These are phyloP conservation scores for Mycotypha africana DNA, from an alignment of 371 early-diverging fungal genomes.

Conservation along the genomic window DNA sequence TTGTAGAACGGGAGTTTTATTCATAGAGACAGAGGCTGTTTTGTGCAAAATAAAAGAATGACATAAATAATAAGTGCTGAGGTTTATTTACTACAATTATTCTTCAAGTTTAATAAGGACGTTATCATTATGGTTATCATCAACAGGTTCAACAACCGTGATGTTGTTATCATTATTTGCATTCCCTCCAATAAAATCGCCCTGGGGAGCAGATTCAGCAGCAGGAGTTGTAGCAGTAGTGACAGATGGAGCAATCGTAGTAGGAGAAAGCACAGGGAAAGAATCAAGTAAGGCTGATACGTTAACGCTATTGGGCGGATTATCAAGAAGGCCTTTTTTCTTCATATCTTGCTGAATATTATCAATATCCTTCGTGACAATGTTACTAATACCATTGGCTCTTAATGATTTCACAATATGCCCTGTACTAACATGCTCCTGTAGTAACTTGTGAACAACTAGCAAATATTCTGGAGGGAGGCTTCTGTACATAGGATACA, in stretches of 20 bases:
- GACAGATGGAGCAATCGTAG: not conserved
- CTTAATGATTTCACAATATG: slow-evolving; percentile 7
- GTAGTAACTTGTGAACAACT: slow-evolving; percentile 6
- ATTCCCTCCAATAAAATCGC: too few relatives aligned
- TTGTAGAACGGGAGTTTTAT: slow-evolving; percentile 14
- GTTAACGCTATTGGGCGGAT: too few relatives aligned
- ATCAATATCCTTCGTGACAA: slow-evolving; percentile 18
- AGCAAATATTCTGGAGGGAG: slow-evolving; percentile 10
- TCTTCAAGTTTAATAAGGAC: too few relatives aligned
- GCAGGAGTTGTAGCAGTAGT: not conserved
- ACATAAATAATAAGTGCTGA: too few relatives aligned
- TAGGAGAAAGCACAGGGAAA: too few relatives aligned
- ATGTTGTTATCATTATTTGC: not conserved
- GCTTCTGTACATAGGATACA: slow-evolving; percentile 16
- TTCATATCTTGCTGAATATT: slow-evolving; percentile 22
- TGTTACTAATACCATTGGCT: slow-evolving; percentile 12
- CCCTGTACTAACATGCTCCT: slow-evolving; percentile 6
- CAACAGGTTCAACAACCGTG: too few relatives aligned
- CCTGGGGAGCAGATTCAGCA: not conserved
- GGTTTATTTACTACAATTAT: too few relatives aligned
- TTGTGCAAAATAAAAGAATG: too few relatives aligned
- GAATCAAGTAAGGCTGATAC: too few relatives aligned
- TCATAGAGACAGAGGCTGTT: too few relatives aligned
- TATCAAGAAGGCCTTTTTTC: slow-evolving; percentile 7
- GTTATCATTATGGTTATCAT: too few relatives aligned